These are phyloP conservation scores for Coemansia sp. DNA, from an alignment of 371 early-diverging fungal genomes.

Conservation along the genomic window DNA sequence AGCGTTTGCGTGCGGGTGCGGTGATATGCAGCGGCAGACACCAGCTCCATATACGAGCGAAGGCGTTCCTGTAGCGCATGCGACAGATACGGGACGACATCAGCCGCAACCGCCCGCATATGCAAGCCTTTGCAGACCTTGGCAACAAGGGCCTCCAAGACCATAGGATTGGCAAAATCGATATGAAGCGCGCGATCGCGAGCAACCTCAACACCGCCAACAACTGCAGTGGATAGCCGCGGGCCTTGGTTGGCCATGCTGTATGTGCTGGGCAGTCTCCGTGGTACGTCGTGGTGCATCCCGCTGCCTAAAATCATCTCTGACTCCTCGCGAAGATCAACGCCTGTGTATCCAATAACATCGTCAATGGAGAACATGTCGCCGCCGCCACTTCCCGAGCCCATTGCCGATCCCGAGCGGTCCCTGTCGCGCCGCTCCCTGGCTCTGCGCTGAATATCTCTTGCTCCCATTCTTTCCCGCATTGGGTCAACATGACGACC, in stretches of 20 bases:
- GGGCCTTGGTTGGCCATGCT: constrained; percentile 11
- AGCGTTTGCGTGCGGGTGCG: constrained; percentile 68
- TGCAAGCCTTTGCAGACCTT: constrained; percentile 16
- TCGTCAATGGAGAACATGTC: constrained; percentile 60
- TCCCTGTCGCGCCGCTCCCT: constrained; percentile 36
- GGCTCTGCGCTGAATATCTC: constrained; percentile 16
- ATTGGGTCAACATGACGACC: not conserved
- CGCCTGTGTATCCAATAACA: constrained; percentile 85
- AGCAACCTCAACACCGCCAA: constrained; percentile 28
- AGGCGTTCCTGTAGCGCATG: constrained; percentile 72
- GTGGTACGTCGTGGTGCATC: constrained; percentile 9
- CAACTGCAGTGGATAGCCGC: not conserved
- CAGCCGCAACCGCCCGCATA: constrained; percentile 60
- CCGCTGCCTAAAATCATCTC: constrained; percentile 57
- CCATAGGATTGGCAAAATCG: constrained; percentile 16
- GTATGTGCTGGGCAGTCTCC: not conserved
- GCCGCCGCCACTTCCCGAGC: constrained; percentile 15
- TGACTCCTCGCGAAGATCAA: constrained; percentile 73
- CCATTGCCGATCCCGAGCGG: constrained; percentile 9
- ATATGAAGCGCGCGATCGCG: constrained; percentile 20
- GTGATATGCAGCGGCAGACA: constrained; percentile 70
- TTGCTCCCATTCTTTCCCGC: constrained; percentile 2
- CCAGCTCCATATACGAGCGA: constrained; percentile 63
- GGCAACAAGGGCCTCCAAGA: constrained; percentile 33
- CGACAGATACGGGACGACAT: constrained; percentile 66